Base-by-base conservation (phyloP, 768 basidiomycete species). In the Rhodotorula babjevae region DNA sequence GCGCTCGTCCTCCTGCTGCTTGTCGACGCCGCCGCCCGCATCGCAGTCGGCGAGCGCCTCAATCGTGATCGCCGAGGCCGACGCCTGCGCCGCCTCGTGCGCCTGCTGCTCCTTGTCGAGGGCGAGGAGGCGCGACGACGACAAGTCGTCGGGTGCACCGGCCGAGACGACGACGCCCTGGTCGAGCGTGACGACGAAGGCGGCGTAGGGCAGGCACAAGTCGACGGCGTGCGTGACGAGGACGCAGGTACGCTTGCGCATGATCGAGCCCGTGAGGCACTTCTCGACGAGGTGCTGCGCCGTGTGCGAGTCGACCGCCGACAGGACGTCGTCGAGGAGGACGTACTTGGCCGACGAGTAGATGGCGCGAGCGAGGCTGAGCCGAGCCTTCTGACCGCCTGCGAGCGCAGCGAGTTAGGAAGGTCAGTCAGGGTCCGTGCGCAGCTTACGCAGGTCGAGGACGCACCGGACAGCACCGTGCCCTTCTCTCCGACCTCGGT, bases 181-280 rank as follows among this genome's bases (percentile, higher is more conserved):
- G 29, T 72, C 66, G 67, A 77, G 70, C 49, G 72, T 55, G 59
- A 78, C 71, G 60, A 97, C 84, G 80, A 92, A 93, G 36, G 82
- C 83, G 3, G 94, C 92, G 44, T 87, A 89, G 2, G 90, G 87
- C 5, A 87, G 85, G 78, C 91, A 93, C 9, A 98, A 84, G 78
- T 93, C 90, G 47, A 96, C 90, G 78, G 95, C 93, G 78, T 99
- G 95, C 6, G 94, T 96, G 63, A 96, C 93, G 33, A 98, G 84
- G 58, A 97, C 84, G 61, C 95, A 82, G 1, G 94, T 96, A 60
- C 93, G 85, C 27, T 87, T 88, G n/a, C 82, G 81, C 79, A 93
- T 84, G 55, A 96, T 82, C 60, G 90, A 87, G 15, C 94, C 93
- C 73, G 85, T 84, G 31, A 98, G 83, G 77, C 92, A 93, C 65